Conservation (phyloP, 2,329 filamentous ascomycete species). For the Fusarium cicatricum region DNA sequence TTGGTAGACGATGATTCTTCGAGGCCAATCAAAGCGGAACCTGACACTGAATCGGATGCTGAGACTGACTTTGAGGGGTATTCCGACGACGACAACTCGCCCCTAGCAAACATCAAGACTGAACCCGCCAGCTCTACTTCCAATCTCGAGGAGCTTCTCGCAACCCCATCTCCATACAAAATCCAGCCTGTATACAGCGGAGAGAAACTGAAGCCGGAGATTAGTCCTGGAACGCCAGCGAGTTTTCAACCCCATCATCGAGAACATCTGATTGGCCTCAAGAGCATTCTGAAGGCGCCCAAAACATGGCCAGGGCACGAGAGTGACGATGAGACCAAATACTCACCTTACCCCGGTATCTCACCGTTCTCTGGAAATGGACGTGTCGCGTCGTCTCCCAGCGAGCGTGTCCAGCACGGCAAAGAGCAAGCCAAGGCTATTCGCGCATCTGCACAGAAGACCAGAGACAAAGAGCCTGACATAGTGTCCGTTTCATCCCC, state of each 20-base stretch:
- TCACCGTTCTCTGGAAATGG: conserved; percentile 13
- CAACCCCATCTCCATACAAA: conserved; percentile 9
- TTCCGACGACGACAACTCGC: not conserved
- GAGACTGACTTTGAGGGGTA: not conserved
- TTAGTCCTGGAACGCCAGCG: conserved; percentile 5
- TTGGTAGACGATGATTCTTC: not conserved
- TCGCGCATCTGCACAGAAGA: conserved; percentile 4
- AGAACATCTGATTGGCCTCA: conserved; percentile 26
- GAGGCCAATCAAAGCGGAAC: not conserved
- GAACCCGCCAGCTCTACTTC: not conserved
- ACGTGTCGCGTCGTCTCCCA: conserved; percentile 20
- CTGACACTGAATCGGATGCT: not conserved
- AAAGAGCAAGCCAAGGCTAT: conserved; percentile 23
- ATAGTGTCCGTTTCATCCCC: not conserved
- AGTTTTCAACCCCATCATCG: conserved; percentile 34
- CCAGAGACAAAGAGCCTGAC: conserved; percentile 4
- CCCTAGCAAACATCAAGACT: not conserved
- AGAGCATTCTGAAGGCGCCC: conserved; percentile 32
- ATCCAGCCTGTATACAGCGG: conserved; percentile 34
- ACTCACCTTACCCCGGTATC: not conserved
- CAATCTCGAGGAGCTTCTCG: not conserved
- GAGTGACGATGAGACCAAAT: not conserved
- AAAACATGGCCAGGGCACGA: not conserved
- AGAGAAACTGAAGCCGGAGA: conserved; percentile 2
- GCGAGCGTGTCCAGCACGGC: conserved; percentile 20